phyloP scores from a whole-genome alignment of 2,329 filamentous ascomycete species.

The Teratosphaeria viscida region DNA sequence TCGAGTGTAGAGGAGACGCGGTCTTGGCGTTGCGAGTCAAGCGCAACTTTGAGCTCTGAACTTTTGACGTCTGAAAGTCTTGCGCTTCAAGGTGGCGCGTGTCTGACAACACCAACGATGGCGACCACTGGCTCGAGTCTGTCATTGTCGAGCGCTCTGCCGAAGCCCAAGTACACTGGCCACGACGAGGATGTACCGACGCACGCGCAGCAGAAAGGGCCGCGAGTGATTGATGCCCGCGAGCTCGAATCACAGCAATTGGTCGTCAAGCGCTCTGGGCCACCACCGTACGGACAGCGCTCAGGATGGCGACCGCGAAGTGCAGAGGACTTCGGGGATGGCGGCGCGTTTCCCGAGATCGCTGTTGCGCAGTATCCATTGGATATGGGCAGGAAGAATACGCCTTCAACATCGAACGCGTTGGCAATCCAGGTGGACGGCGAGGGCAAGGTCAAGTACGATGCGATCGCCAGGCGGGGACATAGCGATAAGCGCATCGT shows the following conservation, averaged over 20 bases:
- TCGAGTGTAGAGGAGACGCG: not conserved
- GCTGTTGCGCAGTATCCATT: conserved; percentile 90
- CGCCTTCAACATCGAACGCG: conserved; percentile 62
- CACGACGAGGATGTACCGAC: conserved; percentile 72
- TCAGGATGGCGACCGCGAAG: conserved; percentile 81
- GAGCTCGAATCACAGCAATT: conserved; percentile 79
- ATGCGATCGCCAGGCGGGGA: conserved; percentile 83
- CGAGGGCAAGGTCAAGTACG: conserved; percentile 91
- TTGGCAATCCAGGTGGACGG: conserved; percentile 84
- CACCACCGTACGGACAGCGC: conserved; percentile 79
- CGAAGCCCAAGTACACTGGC: conserved; percentile 82
- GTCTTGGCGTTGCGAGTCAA: not conserved
- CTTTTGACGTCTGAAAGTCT: not conserved
- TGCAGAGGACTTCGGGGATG: conserved; percentile 89
- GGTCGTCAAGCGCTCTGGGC: conserved; percentile 70
- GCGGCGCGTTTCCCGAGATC: conserved; percentile 90
- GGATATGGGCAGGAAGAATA: conserved; percentile 79
- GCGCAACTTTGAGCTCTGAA: not conserved
- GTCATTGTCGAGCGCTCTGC: conserved; percentile 68
- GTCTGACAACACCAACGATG: not conserved
- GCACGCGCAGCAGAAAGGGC: conserved; percentile 64
- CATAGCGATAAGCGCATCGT: conserved; percentile 76
- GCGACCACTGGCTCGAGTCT: conserved; percentile 1
- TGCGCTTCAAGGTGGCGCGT: not conserved
- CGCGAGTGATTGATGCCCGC: conserved; percentile 68